phyloP scores from a whole-genome alignment of 1,284 basidiomycete genomes.

The Amylostereum chailletii region DNA sequence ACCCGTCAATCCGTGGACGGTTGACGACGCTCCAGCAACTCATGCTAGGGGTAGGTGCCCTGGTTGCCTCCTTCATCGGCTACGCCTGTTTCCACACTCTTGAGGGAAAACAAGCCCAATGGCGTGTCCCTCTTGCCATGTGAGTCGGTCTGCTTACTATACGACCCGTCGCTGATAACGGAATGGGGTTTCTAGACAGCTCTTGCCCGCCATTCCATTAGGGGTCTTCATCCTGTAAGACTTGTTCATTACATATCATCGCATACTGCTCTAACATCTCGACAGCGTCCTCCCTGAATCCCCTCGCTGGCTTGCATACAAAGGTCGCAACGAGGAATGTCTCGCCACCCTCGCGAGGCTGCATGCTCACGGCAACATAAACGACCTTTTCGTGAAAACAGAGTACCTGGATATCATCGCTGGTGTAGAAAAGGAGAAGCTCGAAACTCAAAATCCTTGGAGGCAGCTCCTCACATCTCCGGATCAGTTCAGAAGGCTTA shows the following conservation, averaged over 20 bases:
- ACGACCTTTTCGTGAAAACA: constrained; percentile 36
- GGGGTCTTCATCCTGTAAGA: constrained; percentile 40
- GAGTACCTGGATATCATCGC: constrained; percentile 27
- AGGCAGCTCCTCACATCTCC: constrained; percentile 39
- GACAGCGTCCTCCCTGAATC: constrained; percentile 33
- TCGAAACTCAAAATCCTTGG: constrained; percentile 25
- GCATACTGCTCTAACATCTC: neutral
- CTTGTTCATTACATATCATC: neutral
- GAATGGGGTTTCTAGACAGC: constrained; percentile 16
- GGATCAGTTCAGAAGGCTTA: constrained; percentile 35
- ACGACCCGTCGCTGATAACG: neutral
- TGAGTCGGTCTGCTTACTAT: neutral
- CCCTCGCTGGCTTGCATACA: constrained; percentile 57
- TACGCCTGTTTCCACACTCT: constrained; percentile 19
- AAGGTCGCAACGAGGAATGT: constrained; percentile 40
- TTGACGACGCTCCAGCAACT: constrained; percentile 56
- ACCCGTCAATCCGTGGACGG: constrained; percentile 52
- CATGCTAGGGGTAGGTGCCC: constrained; percentile 39
- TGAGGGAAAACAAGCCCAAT: constrained; percentile 28
- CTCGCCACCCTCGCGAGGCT: constrained; percentile 35
- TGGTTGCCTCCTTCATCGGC: constrained; percentile 31
- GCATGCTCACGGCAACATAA: constrained; percentile 38
- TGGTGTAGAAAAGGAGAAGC: constrained; percentile 28
- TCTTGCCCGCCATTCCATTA: constrained; percentile 34
- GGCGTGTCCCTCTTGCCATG: constrained; percentile 43